phyloP scores from a whole-genome alignment of 2,329 filamentous ascomycete genomes.

The Orbilia quercus region DNA sequence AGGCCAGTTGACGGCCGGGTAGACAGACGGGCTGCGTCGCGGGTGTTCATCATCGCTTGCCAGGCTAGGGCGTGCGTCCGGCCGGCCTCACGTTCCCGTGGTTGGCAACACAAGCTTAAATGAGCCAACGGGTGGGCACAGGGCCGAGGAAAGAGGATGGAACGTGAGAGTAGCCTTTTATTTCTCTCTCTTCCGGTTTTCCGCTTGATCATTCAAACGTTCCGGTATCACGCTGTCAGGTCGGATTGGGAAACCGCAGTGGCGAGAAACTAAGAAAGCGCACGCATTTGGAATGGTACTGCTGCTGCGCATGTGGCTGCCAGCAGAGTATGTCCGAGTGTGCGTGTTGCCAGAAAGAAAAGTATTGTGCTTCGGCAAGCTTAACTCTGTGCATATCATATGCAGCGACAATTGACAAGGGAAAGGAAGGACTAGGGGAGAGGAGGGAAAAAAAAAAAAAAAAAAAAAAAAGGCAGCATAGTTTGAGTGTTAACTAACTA shows the following conservation, averaged over 20 bases:
- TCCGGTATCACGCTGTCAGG: background rate
- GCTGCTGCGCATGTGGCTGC: conserved; percentile 18
- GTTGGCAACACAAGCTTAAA: conserved; percentile 45
- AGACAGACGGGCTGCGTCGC: conserved; percentile 12
- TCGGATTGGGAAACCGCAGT: background rate
- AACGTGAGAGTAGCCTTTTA: conserved; percentile 27
- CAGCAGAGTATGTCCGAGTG: conserved; percentile 24
- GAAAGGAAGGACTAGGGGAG: conserved; percentile 7
- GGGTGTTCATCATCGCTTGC: background rate
- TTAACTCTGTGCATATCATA: conserved; percentile 35
- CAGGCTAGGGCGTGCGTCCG: background rate
- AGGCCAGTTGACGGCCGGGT: background rate
- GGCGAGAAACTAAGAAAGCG: background rate
- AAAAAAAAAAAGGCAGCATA: background rate
- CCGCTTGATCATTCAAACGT: background rate
- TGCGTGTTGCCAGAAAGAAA: background rate
- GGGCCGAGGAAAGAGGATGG: conserved; percentile 9
- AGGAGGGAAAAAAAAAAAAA: conserved; percentile 12
- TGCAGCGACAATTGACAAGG: conserved; percentile 23
- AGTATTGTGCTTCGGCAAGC: conserved; percentile 46
- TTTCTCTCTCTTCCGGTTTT: background rate
- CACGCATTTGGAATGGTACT: background rate
- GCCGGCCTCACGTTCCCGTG: conserved; percentile 14
- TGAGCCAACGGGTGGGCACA: conserved; percentile 1
- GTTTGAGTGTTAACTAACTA: conserved; percentile 39